These are phyloP conservation scores for Onygenales sp. DNA, from an alignment of 2,329 filamentous ascomycete genomes.

Conservation along the genomic window DNA sequence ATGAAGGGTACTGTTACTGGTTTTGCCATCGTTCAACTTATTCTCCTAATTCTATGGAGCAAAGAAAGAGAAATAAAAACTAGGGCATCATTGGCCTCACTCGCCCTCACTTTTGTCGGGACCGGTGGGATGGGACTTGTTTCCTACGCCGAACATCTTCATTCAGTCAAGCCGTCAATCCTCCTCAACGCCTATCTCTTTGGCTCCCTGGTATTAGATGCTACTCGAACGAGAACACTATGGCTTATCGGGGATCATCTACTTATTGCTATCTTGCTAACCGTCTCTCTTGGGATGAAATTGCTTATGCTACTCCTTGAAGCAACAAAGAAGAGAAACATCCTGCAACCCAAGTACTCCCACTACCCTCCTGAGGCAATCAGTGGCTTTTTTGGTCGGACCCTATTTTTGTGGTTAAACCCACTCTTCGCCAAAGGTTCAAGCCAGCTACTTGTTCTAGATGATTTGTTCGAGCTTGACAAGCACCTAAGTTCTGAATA, in stretches of 20 bases:
- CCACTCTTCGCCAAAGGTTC: conserved; percentile 42
- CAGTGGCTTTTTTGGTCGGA: conserved; percentile 40
- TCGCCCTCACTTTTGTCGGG: conserved; percentile 21
- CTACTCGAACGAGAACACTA: conserved; percentile 36
- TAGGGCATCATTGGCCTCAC: conserved; percentile 25
- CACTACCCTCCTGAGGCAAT: conserved; percentile 42
- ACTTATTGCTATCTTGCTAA: conserved; percentile 34
- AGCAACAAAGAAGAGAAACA: conserved; percentile 33
- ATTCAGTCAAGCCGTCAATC: conserved; percentile 37
- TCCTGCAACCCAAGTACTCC: conserved; percentile 30
- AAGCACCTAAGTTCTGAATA: conserved; percentile 35
- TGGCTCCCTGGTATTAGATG: conserved; percentile 37
- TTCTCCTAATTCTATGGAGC: conserved; percentile 29
- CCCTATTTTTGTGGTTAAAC: conserved; percentile 47
- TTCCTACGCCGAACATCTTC: conserved; percentile 40
- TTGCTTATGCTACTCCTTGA: conserved; percentile 37
- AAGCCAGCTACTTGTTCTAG: conserved; percentile 31
- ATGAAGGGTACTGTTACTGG: conserved; percentile 21
- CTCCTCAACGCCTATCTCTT: conserved; percentile 40
- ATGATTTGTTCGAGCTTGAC: conserved; percentile 38
- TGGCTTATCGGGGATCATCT: conserved; percentile 29
- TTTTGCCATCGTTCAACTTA: conserved; percentile 27
- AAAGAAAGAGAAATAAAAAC: conserved; percentile 22
- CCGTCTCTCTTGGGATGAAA: conserved; percentile 34
- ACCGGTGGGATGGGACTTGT: conserved; percentile 26